Percentiles rank a stretch among this genome's conserved stretches.
Evolutionary conservation across 805 yeast species (phyloP).

Genomic region (Pichia exigua): DNA sequence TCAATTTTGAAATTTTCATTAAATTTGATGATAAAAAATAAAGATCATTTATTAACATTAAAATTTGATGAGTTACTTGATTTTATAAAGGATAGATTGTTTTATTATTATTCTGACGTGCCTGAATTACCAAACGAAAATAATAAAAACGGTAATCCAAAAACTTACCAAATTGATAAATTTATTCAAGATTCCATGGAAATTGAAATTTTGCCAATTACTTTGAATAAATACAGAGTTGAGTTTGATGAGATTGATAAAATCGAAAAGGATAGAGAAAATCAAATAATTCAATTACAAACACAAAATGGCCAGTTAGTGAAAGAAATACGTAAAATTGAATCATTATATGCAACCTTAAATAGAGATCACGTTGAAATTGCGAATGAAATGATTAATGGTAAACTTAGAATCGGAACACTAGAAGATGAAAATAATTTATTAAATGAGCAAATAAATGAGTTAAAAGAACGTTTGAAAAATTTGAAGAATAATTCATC

Average conservation of each 20-base stretch:
- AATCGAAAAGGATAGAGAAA: conserved; percentile 55
- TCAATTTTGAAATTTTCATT: conserved; percentile 78
- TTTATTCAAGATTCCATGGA: conserved; percentile 74
- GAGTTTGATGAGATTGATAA: conserved; percentile 73
- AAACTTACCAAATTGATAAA: conserved; percentile 55
- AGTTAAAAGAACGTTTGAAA: conserved; percentile 35
- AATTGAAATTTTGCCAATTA: conserved; percentile 64
- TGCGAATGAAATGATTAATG: conserved; percentile 80
- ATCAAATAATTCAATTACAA: conserved; percentile 51
- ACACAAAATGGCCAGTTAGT: conserved; percentile 64
- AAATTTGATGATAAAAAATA: conserved; percentile 67
- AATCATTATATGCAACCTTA: conserved; percentile 56
- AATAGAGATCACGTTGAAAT: conserved; percentile 79
- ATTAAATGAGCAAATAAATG: conserved; percentile 40
- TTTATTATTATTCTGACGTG: conserved; percentile 47
- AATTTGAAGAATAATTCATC: conserved; percentile 18
- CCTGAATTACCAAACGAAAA: conserved; percentile 4
- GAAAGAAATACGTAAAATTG: conserved; percentile 65
- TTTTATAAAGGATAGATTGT: conserved; percentile 72
- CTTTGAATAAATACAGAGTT: conserved; percentile 57
- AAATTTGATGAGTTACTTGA: conserved; percentile 72
- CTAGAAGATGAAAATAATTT: conserved; percentile 68
- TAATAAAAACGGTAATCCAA: conserved; percentile 16
- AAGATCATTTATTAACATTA: conserved; percentile 46
- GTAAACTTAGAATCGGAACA: conserved; percentile 68